phyloP scores from a whole-genome alignment of 768 basidiomycete genomes.

The Termitomyces sp. region DNA sequence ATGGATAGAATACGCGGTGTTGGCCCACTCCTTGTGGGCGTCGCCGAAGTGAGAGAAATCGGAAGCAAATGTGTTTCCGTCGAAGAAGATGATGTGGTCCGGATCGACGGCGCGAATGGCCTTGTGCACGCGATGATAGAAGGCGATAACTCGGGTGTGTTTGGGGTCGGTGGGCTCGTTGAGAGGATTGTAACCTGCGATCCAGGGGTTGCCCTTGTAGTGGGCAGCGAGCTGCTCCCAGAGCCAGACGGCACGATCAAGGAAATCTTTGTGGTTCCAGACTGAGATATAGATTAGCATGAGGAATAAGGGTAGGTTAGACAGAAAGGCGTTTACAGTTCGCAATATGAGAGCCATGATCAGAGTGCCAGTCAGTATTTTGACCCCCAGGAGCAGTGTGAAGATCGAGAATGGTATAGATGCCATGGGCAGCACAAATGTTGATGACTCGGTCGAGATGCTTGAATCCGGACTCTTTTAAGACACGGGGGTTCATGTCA shows the following conservation, averaged over 20 bases:
- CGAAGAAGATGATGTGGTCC: slow-evolving; percentile 72
- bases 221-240: slow-evolving; percentile 74
- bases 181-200: slow-evolving; percentile 82
- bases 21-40: slow-evolving; percentile 55
- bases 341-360: slow-evolving; percentile 63
- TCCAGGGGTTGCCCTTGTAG: slow-evolving; percentile 75
- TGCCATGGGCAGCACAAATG: slow-evolving; percentile 66
- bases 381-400: slow-evolving; percentile 75
- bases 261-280: slow-evolving; percentile 84
- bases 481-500: slow-evolving; percentile 73
- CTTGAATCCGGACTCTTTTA: slow-evolving; percentile 70
- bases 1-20: slow-evolving; percentile 74
- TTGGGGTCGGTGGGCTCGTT: slow-evolving; percentile 78
- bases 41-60: slow-evolving; percentile 73
- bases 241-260: slow-evolving; percentile 71
- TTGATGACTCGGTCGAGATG: slow-evolving; percentile 81
- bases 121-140: slow-evolving; percentile 63
- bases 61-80: slow-evolving; percentile 79
- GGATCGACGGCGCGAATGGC: slow-evolving; percentile 70
- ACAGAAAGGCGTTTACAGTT: slow-evolving; percentile 33
- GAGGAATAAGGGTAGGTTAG: neutral
- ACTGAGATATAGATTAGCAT: slow-evolving; percentile 27
- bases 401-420: slow-evolving; percentile 78
- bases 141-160: slow-evolving; percentile 56
- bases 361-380: slow-evolving; percentile 78